Conservation (phyloP, 2,329 filamentous ascomycete species). For the Xylaria sp. region DNA sequence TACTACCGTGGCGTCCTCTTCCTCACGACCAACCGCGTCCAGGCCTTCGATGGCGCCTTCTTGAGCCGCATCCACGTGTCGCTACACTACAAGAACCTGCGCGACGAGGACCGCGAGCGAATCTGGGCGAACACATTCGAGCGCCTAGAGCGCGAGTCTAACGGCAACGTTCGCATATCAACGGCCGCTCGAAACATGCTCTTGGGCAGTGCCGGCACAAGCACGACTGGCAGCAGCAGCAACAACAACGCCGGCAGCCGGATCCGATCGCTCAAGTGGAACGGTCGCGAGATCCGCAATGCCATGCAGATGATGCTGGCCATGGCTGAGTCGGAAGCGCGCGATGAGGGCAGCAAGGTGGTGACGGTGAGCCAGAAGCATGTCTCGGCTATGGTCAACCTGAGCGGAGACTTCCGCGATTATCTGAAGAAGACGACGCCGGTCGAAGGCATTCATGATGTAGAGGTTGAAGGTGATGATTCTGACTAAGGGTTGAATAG, state of each 20-base stretch:
- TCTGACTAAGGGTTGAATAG: slow-evolving; percentile 3
- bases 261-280: slow-evolving; percentile 53
- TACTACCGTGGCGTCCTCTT: slow-evolving; percentile 63
- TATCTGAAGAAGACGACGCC: slow-evolving; percentile 44
- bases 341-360: slow-evolving; percentile 46
- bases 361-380: slow-evolving; percentile 51
- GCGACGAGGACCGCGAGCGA: slow-evolving; percentile 56
- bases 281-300: slow-evolving; percentile 52
- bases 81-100: slow-evolving; percentile 58
- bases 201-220: slow-evolving; percentile 49
- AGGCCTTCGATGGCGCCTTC: slow-evolving; percentile 59
- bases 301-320: slow-evolving; percentile 48
- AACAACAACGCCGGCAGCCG: slow-evolving; percentile 3
- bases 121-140: slow-evolving; percentile 61
- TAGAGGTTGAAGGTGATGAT: slow-evolving; percentile 28
- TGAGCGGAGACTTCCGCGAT: slow-evolving; percentile 53
- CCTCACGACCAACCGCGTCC: slow-evolving; percentile 62
- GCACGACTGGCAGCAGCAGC: slow-evolving; percentile 37
- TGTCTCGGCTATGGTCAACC: slow-evolving; percentile 51
- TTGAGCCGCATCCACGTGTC: slow-evolving; percentile 61
- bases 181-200: slow-evolving; percentile 54
- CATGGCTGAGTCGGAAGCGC: slow-evolving; percentile 46
- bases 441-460: slow-evolving; percentile 28
- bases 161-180: slow-evolving; percentile 52
- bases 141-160: slow-evolving; percentile 56